These are phyloP conservation scores for Raphanus raphanistrum DNA, from an alignment of 345 rosid species.

Conservation along the genomic window DNA sequence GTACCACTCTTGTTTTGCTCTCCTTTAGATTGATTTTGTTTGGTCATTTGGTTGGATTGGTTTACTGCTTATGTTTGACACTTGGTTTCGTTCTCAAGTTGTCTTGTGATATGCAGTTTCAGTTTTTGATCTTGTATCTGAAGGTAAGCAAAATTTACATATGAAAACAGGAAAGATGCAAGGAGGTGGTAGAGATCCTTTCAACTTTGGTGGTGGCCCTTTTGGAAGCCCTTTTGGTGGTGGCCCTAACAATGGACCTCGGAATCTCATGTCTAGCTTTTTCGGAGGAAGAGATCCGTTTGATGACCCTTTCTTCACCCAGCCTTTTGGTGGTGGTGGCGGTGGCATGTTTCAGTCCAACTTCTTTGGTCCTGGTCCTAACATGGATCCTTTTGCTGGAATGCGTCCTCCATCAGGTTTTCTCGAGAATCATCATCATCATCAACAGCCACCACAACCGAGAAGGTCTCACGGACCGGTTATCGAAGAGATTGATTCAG, in stretches of 20 bases:
- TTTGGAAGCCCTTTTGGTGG: conserved; percentile 39
- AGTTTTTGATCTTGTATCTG: background rate
- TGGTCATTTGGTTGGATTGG: background rate
- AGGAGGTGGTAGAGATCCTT: conserved; percentile 48
- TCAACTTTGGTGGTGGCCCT: conserved; percentile 40
- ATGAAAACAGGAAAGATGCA: no score
- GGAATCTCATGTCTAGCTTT: conserved; percentile 50
- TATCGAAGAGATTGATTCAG: conserved; percentile 76
- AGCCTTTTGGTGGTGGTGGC: conserved; percentile 70
- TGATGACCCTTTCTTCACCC: conserved; percentile 71
- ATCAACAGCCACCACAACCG: conserved; percentile 45
- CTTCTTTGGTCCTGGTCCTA: conserved; percentile 45
- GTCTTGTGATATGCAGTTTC: background rate
- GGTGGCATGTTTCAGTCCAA: conserved; percentile 50
- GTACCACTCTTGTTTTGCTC: background rate
- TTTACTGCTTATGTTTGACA: background rate
- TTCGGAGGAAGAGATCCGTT: conserved; percentile 85
- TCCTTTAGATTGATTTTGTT: background rate
- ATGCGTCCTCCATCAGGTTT: conserved; percentile 47
- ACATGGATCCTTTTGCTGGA: conserved; percentile 49
- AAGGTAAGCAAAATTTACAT: no score
- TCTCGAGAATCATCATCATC: conserved; percentile 41
- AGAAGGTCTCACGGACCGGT: conserved; percentile 65
- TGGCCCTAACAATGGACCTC: conserved; percentile 43
- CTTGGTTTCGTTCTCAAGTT: background rate